Evolutionary conservation across 2,329 filamentous ascomycete species (phyloP).

Genomic region (Thelonectria discophora): DNA sequence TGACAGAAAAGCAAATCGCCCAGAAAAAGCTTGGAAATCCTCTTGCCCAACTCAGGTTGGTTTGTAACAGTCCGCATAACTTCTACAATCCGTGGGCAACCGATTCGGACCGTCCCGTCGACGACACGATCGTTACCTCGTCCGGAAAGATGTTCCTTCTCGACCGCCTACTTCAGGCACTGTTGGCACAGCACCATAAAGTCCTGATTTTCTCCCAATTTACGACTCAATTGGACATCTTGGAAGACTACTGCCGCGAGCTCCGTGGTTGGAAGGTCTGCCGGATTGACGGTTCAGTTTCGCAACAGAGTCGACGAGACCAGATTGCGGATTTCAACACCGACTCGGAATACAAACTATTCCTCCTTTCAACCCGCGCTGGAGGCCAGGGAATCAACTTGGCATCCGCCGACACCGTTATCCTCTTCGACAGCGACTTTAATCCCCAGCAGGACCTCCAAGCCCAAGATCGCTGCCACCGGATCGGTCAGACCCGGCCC

Average conservation of each 20-base stretch:
- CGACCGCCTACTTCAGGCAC: slow-evolving; percentile 80
- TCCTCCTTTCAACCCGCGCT: slow-evolving; percentile 88
- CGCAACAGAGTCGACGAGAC: slow-evolving; percentile 73
- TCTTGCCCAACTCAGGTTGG: slow-evolving; percentile 88
- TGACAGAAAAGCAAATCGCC: slow-evolving; percentile 79
- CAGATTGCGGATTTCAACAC: slow-evolving; percentile 80
- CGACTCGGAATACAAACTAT: slow-evolving; percentile 73
- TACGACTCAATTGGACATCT: slow-evolving; percentile 89
- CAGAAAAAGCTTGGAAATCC: slow-evolving; percentile 94
- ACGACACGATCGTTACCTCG: slow-evolving; percentile 83
- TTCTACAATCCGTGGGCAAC: slow-evolving; percentile 91
- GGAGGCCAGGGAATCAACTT: slow-evolving; percentile 97
- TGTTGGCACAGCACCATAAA: slow-evolving; percentile 83
- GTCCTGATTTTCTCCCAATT: slow-evolving; percentile 97
- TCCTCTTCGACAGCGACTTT: slow-evolving; percentile 89
- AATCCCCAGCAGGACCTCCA: slow-evolving; percentile 98
- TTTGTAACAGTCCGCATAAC: slow-evolving; percentile 94
- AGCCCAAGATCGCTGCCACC: slow-evolving; percentile 92
- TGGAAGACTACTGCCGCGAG: slow-evolving; percentile 83
- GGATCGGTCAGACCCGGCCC: slow-evolving; percentile 91
- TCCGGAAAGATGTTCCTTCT: slow-evolving; percentile 97
- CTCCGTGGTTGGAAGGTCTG: slow-evolving; percentile 83
- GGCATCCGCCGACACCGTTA: slow-evolving; percentile 88
- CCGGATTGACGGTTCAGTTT: slow-evolving; percentile 89
- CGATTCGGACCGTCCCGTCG: slow-evolving; percentile 66